A percentile compares a stretch with the other conserved stretches of the same genome.
Evolutionary conservation across 345 rosid genomes (phyloP).

Genomic region (Gossypium sturtianum): DNA sequence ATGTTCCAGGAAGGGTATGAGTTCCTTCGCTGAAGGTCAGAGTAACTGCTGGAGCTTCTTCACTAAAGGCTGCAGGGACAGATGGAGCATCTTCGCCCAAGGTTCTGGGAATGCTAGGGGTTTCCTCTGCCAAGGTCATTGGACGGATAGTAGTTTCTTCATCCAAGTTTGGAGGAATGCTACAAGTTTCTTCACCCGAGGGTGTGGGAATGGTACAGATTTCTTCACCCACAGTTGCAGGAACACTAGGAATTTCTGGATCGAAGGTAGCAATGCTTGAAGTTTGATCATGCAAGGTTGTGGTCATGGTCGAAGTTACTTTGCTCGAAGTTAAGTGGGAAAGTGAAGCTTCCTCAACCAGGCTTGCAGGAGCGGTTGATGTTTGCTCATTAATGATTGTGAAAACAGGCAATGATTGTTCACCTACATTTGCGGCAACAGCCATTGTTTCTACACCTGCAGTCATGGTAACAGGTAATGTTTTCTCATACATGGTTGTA

Average conservation of each 20-base stretch:
- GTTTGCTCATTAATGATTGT: conserved; percentile 1
- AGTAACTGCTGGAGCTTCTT: neutral
- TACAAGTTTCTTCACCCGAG: neutral
- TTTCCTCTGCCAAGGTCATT: neutral
- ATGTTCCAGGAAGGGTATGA: neutral
- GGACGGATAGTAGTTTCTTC: neutral
- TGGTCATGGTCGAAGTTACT: neutral
- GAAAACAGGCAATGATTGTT: neutral
- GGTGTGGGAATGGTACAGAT: neutral
- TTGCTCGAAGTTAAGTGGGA: neutral
- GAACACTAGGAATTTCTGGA: neutral
- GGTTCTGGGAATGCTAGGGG: neutral
- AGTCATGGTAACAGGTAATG: neutral
- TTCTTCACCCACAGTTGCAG: neutral
- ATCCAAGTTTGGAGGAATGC: neutral
- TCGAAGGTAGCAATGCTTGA: neutral
- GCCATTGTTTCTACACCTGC: neutral
- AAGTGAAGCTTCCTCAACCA: neutral
- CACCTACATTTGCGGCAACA: neutral
- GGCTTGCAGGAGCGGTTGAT: neutral
- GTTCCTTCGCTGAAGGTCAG: neutral
- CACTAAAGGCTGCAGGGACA: neutral
- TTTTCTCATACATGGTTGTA: conserved; percentile 3
- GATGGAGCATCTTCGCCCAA: neutral
- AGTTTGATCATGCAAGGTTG: conserved; percentile 9